Evolutionary conservation across 768 basidiomycete species (phyloP).

Genomic region (Tulasnella sp.): DNA sequence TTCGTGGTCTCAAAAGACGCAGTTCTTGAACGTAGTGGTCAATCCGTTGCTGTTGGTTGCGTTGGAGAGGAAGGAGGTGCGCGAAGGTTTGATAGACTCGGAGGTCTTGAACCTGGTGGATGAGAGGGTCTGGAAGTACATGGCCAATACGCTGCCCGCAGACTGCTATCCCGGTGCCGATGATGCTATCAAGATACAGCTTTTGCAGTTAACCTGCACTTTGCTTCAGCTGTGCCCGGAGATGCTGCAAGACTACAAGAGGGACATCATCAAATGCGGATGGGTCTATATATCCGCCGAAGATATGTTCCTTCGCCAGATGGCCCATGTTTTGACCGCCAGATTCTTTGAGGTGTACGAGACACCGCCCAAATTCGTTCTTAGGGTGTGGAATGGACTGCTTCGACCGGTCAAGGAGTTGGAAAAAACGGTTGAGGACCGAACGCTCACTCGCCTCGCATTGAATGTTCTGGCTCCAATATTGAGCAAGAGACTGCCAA

Average conservation of each 20-base stretch:
- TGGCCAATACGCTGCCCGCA: slow-evolving; percentile 39
- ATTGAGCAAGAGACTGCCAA: slow-evolving; percentile 46
- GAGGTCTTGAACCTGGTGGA: slow-evolving; percentile 61
- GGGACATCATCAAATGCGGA: slow-evolving; percentile 85
- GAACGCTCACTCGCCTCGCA: slow-evolving; percentile 68
- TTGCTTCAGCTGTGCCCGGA: slow-evolving; percentile 73
- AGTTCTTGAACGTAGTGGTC: slow-evolving; percentile 55
- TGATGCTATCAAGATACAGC: slow-evolving; percentile 81
- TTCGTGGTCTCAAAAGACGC: slow-evolving; percentile 60
- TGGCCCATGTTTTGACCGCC: slow-evolving; percentile 79
- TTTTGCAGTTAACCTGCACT: slow-evolving; percentile 77
- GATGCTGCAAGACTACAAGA: slow-evolving; percentile 70
- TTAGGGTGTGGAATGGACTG: slow-evolving; percentile 82
- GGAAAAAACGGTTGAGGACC: slow-evolving; percentile 65
- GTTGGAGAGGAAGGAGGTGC: slow-evolving; percentile 43
- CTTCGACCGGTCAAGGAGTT: slow-evolving; percentile 61
- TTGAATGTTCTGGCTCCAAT: slow-evolving; percentile 76
- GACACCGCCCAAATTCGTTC: slow-evolving; percentile 79
- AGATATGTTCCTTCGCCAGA: slow-evolving; percentile 85
- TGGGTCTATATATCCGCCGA: slow-evolving; percentile 81
- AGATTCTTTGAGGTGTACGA: slow-evolving; percentile 84
- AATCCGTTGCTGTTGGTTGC: slow-evolving; percentile 77
- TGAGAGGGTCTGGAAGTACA: slow-evolving; percentile 67
- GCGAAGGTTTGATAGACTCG: slow-evolving; percentile 46
- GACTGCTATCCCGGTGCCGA: slow-evolving; percentile 32